Conservation (phyloP, 2,329 filamentous ascomycete genomes). For the Aspergillus sp. region DNA sequence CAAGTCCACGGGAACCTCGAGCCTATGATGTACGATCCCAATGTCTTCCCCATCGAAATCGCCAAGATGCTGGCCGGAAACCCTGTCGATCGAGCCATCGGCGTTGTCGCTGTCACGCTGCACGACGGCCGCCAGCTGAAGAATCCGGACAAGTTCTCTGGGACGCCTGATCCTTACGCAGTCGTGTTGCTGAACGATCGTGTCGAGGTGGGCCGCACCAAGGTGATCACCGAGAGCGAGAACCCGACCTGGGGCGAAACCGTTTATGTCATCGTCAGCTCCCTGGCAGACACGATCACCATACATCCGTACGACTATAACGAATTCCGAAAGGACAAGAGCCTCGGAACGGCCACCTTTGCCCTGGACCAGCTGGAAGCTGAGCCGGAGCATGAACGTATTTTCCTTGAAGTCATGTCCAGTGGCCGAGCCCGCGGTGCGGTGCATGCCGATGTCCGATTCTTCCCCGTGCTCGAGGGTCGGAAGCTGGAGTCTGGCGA, state of each 20-base stretch:
- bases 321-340: conserved; percentile 91
- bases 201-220: conserved; percentile 73
- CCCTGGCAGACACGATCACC: conserved; percentile 77
- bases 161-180: conserved; percentile 83
- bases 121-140: conserved; percentile 88
- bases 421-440: conserved; percentile 78
- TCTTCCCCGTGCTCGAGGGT: conserved; percentile 83
- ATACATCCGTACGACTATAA: conserved; percentile 87
- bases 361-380: conserved; percentile 72
- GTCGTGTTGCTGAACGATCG: conserved; percentile 77
- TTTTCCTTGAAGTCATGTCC: conserved; percentile 71
- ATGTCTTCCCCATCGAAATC: conserved; percentile 96
- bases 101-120: conserved; percentile 82
- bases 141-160: conserved; percentile 88
- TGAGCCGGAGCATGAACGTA: conserved; percentile 68
- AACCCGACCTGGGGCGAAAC: conserved; percentile 96
- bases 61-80: conserved; percentile 96
- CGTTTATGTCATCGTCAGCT: conserved; percentile 87
- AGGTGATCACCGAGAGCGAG: conserved; percentile 71
- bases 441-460: conserved; percentile 72
- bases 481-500: conserved; percentile 61
- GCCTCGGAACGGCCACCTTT: conserved; percentile 81
- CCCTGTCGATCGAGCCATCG: conserved; percentile 89
- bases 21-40: conserved; percentile 97
- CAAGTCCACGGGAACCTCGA: conserved; percentile 89